Base-by-base conservation (phyloP, 306 rosid species). In the Pyrus communis region DNA sequence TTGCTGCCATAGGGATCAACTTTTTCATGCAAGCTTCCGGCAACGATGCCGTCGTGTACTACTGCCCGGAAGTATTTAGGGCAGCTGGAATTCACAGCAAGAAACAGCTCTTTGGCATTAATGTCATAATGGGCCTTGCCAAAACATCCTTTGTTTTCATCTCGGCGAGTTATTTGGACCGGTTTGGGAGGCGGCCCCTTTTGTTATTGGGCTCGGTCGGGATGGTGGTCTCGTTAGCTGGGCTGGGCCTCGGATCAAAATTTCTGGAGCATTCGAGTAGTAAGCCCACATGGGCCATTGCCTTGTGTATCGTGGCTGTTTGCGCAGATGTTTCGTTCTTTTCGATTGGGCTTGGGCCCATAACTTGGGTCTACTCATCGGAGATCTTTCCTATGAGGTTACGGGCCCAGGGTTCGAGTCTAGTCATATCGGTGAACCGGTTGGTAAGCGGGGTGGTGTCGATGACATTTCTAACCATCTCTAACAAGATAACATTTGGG, bases 21-120 rank as follows among this genome's bases (percentile, higher is more conserved):
- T 91, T 93, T 66, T 93, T 93, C 79, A 93, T 93, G 98, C 97
- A 93, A 74, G 98, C 98, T 49, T 91, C 96, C 14, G 98, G 97
- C 63, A 93, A 93, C 83, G 97, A 93, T 82, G 98, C 92, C 58
- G 96, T 93, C n/a, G 82, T 93, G n/a, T 93, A 91, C 25, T 91
- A 93, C 45, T 76, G 86, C 38, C 95, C 97, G 1, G 89, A 89
- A 55, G 93, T 93, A n/a, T 91, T 93, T 60, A 85, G 49, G 55
- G 88, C 89, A 10, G 93, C 96, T 5, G 98, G 97, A 46, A 84
- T 93, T 70, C 85, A 75, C 5, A 73, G 19, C 49, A 88, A 88
- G 38, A 81, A 74, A 63, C 74, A 83, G 28, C 92, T 93, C 1
- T 69, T 93, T 17, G 91, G 92, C 14, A 86, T 91, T 22, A 91